phyloP scores from a whole-genome alignment of 148 eudicot genomes.

The Agrostemma githago region DNA sequence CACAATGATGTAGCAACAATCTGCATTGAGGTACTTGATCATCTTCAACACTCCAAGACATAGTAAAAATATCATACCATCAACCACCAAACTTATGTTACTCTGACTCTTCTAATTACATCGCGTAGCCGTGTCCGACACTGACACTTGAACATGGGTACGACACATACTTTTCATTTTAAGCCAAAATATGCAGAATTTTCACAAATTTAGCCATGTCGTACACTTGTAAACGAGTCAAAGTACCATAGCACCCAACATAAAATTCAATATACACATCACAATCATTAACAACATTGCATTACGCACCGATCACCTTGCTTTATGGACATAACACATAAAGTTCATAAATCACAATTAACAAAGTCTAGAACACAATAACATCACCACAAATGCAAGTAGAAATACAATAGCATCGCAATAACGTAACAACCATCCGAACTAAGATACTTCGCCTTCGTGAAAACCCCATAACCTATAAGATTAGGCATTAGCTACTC shows the following conservation, averaged over 20 bases:
- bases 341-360: not conserved
- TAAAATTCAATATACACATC: not conserved
- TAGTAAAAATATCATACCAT: not conserved
- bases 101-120: no score
- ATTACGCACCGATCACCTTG: not conserved
- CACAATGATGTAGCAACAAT: not conserved
- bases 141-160: no score
- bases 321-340: not conserved
- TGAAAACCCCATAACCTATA: no score
- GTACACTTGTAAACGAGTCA: no score
- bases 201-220: no score
- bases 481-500: no score
- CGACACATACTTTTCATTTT: no score
- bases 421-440: conserved; percentile 2
- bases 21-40: not conserved
- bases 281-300: no score
- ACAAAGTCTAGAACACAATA: not conserved
- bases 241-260: not conserved
- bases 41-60: not conserved
- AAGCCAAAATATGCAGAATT: no score
- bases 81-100: no score
- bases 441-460: not conserved
- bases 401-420: not conserved
- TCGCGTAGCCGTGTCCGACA: no score
- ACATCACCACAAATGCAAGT: not conserved